phyloP scores from a whole-genome alignment of 75 land plant genomes.

The Chamaecyparis obtusa region DNA sequence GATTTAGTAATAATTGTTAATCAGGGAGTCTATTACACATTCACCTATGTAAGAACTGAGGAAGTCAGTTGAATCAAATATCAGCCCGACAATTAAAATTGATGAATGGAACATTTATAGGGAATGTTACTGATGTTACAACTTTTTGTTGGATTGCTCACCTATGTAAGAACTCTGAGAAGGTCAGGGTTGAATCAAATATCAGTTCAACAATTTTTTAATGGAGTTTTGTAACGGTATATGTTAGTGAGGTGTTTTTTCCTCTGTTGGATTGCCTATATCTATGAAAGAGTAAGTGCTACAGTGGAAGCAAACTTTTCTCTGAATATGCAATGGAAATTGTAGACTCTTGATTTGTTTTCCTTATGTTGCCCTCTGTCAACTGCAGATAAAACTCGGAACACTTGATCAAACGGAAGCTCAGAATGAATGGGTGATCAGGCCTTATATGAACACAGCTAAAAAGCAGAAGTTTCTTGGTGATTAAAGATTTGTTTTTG shows the following conservation, averaged over 20 bases:
- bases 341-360: background rate
- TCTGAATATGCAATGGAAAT: background rate
- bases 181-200: background rate
- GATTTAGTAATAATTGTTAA: background rate
- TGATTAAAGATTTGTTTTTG: background rate
- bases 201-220: background rate
- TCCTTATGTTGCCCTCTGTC: background rate
- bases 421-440: conserved; percentile 82
- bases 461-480: conserved; percentile 73
- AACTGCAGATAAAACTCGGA: conserved; percentile 79
- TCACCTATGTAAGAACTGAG: background rate
- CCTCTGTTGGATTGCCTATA: background rate
- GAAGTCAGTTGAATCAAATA: background rate
- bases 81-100: background rate
- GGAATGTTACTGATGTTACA: background rate
- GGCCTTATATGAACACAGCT: conserved; percentile 94
- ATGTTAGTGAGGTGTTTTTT: background rate
- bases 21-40: background rate
- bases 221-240: background rate
- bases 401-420: conserved; percentile 91
- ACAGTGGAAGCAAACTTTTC: background rate
- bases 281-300: background rate
- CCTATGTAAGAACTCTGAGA: background rate
- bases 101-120: background rate
- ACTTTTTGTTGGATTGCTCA: background rate